Conservation (phyloP, 2,329 filamentous ascomycete genomes). For the Penicillium sp. region DNA sequence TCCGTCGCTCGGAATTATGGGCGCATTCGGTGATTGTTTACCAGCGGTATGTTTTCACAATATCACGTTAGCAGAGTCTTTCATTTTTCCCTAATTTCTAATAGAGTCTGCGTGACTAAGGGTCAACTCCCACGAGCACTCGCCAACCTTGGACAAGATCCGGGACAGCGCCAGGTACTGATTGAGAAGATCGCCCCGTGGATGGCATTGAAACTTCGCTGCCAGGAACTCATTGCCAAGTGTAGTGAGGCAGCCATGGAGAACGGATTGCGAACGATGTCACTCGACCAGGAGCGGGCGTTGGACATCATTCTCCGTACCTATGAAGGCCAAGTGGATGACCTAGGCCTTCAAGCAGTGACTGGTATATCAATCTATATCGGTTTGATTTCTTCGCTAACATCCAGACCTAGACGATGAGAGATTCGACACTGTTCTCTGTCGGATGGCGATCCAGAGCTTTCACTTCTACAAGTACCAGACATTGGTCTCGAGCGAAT, state of each 20-base stretch:
- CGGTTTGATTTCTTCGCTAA: conserved; percentile 4
- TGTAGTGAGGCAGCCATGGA: conserved; percentile 35
- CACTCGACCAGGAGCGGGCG: conserved; percentile 35
- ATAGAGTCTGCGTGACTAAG: conserved; percentile 36
- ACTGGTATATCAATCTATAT: conserved; percentile 24
- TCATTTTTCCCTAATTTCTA: neutral
- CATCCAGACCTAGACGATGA: conserved; percentile 26
- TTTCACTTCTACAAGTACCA: conserved; percentile 37
- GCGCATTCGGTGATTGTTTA: conserved; percentile 39
- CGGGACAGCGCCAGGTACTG: conserved; percentile 30
- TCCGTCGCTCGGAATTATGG: conserved; percentile 39
- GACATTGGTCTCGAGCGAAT: conserved; percentile 24
- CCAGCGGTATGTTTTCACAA: conserved; percentile 30
- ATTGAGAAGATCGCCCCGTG: conserved; percentile 33
- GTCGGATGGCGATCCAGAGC: conserved; percentile 32
- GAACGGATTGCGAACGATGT: conserved; percentile 38
- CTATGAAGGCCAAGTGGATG: conserved; percentile 35
- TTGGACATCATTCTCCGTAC: conserved; percentile 35
- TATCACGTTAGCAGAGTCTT: no score
- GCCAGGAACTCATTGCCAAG: conserved; percentile 34
- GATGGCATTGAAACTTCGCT: conserved; percentile 36
- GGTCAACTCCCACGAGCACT: conserved; percentile 35
- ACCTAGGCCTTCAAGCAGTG: conserved; percentile 31
- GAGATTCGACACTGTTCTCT: conserved; percentile 26
- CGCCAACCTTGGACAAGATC: conserved; percentile 35